These are phyloP conservation scores for Sclerotinia spermophila DNA, from an alignment of 2,329 filamentous ascomycete species.

Conservation along the genomic window DNA sequence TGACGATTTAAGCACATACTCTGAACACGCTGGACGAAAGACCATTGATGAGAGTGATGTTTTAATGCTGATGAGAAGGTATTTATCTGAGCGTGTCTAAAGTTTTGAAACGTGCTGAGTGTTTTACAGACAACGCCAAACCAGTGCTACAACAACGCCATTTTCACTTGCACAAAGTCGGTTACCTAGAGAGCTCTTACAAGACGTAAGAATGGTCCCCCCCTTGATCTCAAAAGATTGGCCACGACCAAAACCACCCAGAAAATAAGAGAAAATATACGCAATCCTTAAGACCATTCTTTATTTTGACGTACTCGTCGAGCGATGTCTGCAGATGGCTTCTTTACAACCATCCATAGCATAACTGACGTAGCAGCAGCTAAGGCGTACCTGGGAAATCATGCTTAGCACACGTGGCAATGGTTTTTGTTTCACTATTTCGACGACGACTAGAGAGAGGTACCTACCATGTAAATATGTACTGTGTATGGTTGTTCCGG, in stretches of 20 bases:
- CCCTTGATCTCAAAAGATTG: slow-evolving; percentile 46
- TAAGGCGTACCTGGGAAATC: slow-evolving; percentile 69
- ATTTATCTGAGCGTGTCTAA: slow-evolving; percentile 26
- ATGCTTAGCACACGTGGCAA: not conserved
- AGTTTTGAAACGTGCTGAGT: slow-evolving; percentile 34
- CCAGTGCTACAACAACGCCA: slow-evolving; percentile 65
- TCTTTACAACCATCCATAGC: slow-evolving; percentile 93
- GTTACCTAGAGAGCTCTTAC: slow-evolving; percentile 76
- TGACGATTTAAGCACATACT: slow-evolving; percentile 75
- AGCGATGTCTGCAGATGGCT: slow-evolving; percentile 69
- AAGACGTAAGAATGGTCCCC: slow-evolving; percentile 72
- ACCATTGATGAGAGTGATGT: slow-evolving; percentile 85
- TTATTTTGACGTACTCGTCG: slow-evolving; percentile 73
- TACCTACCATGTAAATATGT: slow-evolving; percentile 95
- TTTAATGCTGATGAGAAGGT: slow-evolving; percentile 79
- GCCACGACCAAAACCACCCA: not conserved
- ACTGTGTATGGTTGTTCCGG: slow-evolving; percentile 95
- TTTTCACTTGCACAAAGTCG: slow-evolving; percentile 84
- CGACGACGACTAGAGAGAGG: not conserved
- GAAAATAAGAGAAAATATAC: slow-evolving; percentile 42
- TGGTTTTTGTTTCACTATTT: not conserved
- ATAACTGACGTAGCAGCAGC: slow-evolving; percentile 84
- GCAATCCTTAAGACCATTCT: slow-evolving; percentile 58
- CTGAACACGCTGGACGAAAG: slow-evolving; percentile 76
- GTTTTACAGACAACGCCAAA: slow-evolving; percentile 68